These are phyloP conservation scores for Isatis lusitanica DNA, from an alignment of 441 rosid species.

Conservation along the genomic window DNA sequence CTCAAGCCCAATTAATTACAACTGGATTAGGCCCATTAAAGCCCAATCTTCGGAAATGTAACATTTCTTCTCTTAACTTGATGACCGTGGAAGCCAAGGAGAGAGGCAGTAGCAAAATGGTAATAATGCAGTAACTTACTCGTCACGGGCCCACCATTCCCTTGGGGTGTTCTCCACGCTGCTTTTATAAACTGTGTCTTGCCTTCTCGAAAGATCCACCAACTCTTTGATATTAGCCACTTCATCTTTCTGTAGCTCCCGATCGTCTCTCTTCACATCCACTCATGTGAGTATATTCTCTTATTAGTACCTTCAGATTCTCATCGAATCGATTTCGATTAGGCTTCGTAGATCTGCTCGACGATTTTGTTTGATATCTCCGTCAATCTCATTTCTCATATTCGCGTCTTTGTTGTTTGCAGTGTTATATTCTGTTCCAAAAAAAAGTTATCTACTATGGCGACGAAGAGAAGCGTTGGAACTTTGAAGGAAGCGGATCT, in stretches of 20 bases:
- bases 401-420: neutral
- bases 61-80: neutral
- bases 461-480: slow-evolving; percentile 84
- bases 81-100: slow-evolving; percentile 16
- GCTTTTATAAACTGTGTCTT: slow-evolving; percentile 20
- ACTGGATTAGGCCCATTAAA: neutral
- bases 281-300: slow-evolving; percentile 29
- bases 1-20: neutral
- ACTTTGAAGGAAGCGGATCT: slow-evolving; percentile 70
- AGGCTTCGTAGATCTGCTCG: slow-evolving; percentile 6
- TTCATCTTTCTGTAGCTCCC: neutral
- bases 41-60: neutral
- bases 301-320: neutral
- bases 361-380: slow-evolving; percentile 5
- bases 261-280: slow-evolving; percentile 21
- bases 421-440: neutral
- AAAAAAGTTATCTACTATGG: slow-evolving; percentile 44
- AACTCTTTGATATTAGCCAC: slow-evolving; percentile 17
- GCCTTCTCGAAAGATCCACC: slow-evolving; percentile 31
- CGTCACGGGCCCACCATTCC: slow-evolving; percentile 21
- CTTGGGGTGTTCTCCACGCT: slow-evolving; percentile 23
- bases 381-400: slow-evolving; percentile 17
- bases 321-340: neutral
- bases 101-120: slow-evolving; percentile 1
- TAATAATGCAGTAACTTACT: neutral